phyloP scores from a whole-genome alignment of 192 early-diverging fungal genomes.

The Fimicolochytrium jonesii region DNA sequence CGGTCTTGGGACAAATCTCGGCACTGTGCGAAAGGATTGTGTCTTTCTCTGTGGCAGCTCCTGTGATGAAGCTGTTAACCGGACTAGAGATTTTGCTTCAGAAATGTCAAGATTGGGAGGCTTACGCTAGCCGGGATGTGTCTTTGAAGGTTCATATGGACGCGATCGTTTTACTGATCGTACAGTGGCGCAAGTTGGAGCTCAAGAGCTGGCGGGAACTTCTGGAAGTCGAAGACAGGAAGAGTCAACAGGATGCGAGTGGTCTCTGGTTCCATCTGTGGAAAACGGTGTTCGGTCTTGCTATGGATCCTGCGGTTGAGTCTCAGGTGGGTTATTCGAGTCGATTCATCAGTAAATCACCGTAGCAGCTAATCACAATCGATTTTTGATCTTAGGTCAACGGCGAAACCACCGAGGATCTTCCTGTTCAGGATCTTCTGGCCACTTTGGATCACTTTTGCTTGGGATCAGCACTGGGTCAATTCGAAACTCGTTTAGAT shows the following conservation, averaged over 20 bases:
- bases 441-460: constrained; percentile 78
- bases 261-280: constrained; percentile 90
- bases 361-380: too few species aligned
- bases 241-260: constrained; percentile 57
- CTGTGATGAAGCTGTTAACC: constrained; percentile 84
- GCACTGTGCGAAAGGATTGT: constrained; percentile 42
- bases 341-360: too few species aligned
- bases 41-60: constrained; percentile 69
- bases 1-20: constrained; percentile 70
- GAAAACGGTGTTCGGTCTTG: constrained; percentile 31
- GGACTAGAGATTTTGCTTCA: constrained; percentile 83
- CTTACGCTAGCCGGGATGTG: constrained; percentile 75
- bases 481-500: constrained; percentile 71
- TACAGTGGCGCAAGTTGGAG: constrained; percentile 90
- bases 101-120: constrained; percentile 93
- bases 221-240: constrained; percentile 75
- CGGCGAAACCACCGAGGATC: too few species aligned
- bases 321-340: too few species aligned
- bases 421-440: constrained; percentile 29
- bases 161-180: constrained; percentile 66
- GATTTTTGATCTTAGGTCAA: too few species aligned
- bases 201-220: constrained; percentile 86
- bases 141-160: constrained; percentile 68
- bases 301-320: constrained; percentile 15
- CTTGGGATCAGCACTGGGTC: constrained; percentile 69